phyloP scores from a whole-genome alignment of 345 rosid species.

The Lepidium africanum region DNA sequence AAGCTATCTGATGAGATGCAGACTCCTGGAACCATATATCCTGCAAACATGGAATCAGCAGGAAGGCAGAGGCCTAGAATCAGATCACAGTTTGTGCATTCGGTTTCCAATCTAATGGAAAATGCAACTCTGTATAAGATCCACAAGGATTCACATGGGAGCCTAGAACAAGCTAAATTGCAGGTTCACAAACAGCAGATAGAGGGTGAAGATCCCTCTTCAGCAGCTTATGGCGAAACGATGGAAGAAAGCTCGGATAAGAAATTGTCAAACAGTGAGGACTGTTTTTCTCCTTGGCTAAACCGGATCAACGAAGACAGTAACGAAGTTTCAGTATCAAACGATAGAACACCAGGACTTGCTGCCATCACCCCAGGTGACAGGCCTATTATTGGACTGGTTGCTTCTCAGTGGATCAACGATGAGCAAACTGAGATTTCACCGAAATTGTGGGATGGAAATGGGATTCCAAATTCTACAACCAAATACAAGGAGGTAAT shows the following conservation, averaged over 20 bases:
- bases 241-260: constrained; percentile 7
- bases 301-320: constrained; percentile 6
- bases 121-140: constrained; percentile 41
- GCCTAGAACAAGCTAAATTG: constrained; percentile 27
- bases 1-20: constrained; percentile 89
- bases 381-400: constrained; percentile 84
- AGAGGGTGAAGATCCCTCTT: constrained; percentile 28
- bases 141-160: constrained; percentile 23
- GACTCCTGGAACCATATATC: constrained; percentile 91
- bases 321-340: constrained; percentile 8
- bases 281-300: constrained; percentile 45
- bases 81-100: constrained; percentile 69
- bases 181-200: constrained; percentile 30
- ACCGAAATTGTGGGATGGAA: constrained; percentile 95
- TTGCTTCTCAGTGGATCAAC: constrained; percentile 84
- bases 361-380: constrained; percentile 52
- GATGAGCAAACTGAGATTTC: constrained; percentile 40
- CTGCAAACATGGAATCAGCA: constrained; percentile 40
- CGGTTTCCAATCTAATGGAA: constrained; percentile 42
- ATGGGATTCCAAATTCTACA: constrained; percentile 96
- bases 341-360: constrained; percentile 12
- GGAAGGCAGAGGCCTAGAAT: constrained; percentile 47
- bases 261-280: constrained; percentile 30
- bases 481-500: constrained; percentile 92
- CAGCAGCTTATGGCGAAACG: constrained; percentile 10